Evolutionary conservation across 1,139 yeast genomes (phyloP).

Genomic region (Arxiozyma telluris): DNA sequence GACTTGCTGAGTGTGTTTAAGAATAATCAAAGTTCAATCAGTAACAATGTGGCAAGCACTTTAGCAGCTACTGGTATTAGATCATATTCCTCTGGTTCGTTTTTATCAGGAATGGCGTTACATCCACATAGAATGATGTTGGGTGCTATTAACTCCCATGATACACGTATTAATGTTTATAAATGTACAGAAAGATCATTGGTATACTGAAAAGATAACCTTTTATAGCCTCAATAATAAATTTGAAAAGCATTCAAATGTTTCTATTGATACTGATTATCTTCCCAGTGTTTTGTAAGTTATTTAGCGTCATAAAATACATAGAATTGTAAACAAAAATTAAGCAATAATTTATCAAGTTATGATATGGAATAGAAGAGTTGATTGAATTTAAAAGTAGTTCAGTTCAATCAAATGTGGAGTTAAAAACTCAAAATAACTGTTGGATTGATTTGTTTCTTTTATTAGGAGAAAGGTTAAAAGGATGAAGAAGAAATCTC

Average conservation of each 20-base stretch:
- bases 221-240: neutral
- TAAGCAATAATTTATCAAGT: neutral
- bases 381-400: neutral
- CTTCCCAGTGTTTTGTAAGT: too few species aligned
- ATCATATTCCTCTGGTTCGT: conserved; percentile 27
- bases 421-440: too few species aligned
- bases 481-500: too few species aligned
- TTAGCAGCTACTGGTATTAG: conserved; percentile 27
- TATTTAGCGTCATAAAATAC: neutral
- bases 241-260: neutral
- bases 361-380: neutral
- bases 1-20: conserved; percentile 56
- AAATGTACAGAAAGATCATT: conserved; percentile 32
- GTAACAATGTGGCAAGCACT: conserved; percentile 25
- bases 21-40: conserved; percentile 38
- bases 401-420: neutral
- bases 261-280: too few species aligned
- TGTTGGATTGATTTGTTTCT: neutral
- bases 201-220: neutral
- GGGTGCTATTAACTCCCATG: conserved; percentile 80
- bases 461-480: too few species aligned
- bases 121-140: conserved; percentile 95
- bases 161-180: conserved; percentile 62
- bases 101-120: conserved; percentile 58
- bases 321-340: neutral